A percentile compares a stretch with the other conserved stretches of the same genome.
These are phyloP conservation scores for Malus domestica DNA, from an alignment of 306 rosid genomes.

Conservation along the genomic window ASM211411v1 NC_041789.1:31574001-31574500, in stretches of 20 bases:
- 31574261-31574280: slow-evolving; percentile 64
- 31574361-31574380: slow-evolving; percentile 16
- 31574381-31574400: neutral
- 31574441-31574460: neutral
- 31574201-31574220: slow-evolving; percentile 24
- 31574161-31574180: slow-evolving; percentile 33
- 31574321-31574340: slow-evolving; percentile 82
- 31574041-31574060: neutral
- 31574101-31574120: slow-evolving; percentile 50
- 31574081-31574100: slow-evolving; percentile 37
- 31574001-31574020: neutral
- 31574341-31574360: slow-evolving; percentile 15
- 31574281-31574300: slow-evolving; percentile 91
- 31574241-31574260: slow-evolving; percentile 69
- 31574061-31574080: slow-evolving; percentile 40
- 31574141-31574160: slow-evolving; percentile 34
- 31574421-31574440: neutral
- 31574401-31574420: neutral
- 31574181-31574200: slow-evolving; percentile 40
- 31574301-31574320: slow-evolving; percentile 86
- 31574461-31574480: neutral
- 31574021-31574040: neutral
- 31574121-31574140: slow-evolving; percentile 34
- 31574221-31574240: slow-evolving; percentile 36
- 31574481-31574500: neutral